phyloP scores from a whole-genome alignment of 2,329 filamentous ascomycete species.

The Sarocladium oryzae region DNA sequence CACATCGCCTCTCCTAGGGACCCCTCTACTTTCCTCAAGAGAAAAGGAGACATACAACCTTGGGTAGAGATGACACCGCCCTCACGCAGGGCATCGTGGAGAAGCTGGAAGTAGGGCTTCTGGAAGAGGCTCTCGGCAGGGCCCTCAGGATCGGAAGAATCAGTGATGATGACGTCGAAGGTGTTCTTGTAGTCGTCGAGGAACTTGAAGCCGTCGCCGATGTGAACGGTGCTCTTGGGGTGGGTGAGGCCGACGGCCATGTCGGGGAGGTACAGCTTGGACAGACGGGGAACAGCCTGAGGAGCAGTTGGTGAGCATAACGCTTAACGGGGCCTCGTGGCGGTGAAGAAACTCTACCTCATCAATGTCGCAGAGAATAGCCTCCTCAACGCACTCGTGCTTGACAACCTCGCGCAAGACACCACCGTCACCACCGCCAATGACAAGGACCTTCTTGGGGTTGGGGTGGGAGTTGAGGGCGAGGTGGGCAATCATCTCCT shows the following conservation, averaged over 20 bases:
- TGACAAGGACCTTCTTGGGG: constrained; percentile 97
- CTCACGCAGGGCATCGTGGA: constrained; percentile 81
- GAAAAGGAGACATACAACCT: constrained; percentile 93
- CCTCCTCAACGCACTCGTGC: constrained; percentile 95
- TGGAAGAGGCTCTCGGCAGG: constrained; percentile 95
- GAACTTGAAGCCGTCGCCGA: constrained; percentile 99
- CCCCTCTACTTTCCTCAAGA: constrained; percentile 33
- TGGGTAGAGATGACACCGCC: constrained; percentile 99
- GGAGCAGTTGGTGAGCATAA: constrained; percentile 4
- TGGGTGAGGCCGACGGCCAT: constrained; percentile 93
- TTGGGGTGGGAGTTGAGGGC: constrained; percentile 98
- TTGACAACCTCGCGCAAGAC: constrained; percentile 98
- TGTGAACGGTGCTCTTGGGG: constrained; percentile 85
- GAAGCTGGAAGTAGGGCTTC: constrained; percentile 96
- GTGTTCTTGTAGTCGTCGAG: constrained; percentile 91
- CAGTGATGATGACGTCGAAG: constrained; percentile 99
- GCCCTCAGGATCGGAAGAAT: constrained; percentile 95
- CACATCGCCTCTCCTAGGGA: constrained; percentile 26
- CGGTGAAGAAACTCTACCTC: constrained; percentile 59
- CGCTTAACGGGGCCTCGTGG: not conserved
- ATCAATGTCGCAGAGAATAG: constrained; percentile 95
- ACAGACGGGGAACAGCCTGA: constrained; percentile 90
- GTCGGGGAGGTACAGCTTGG: constrained; percentile 92
- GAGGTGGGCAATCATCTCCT: constrained; percentile 99
- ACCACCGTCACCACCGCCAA: constrained; percentile 94